phyloP scores from a whole-genome alignment of 768 basidiomycete genomes.

The Pisolithus marmoratus region DNA sequence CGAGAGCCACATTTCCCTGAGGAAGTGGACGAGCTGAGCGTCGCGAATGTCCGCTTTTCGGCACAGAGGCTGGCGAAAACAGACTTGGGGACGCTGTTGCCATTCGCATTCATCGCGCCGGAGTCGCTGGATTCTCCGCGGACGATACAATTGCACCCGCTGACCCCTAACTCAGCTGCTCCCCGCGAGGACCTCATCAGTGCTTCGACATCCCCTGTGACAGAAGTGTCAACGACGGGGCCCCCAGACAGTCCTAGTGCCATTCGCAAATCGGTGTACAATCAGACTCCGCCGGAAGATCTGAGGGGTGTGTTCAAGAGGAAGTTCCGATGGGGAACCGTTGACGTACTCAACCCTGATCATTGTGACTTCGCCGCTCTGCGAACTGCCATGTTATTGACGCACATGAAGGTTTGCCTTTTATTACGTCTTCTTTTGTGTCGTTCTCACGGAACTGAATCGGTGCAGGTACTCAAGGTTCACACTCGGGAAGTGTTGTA shows the following conservation, averaged over 20 bases:
- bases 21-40: slow-evolving; percentile 55
- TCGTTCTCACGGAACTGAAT: not conserved
- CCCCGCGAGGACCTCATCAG: slow-evolving; percentile 14
- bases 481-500: slow-evolving; percentile 88
- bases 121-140: slow-evolving; percentile 45
- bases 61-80: slow-evolving; percentile 60
- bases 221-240: slow-evolving; percentile 25
- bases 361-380: slow-evolving; percentile 88
- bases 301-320: slow-evolving; percentile 71
- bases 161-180: slow-evolving; percentile 16
- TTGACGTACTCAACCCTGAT: slow-evolving; percentile 79
- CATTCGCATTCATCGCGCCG: slow-evolving; percentile 78
- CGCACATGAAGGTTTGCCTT: slow-evolving; percentile 70
- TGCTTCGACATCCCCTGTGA: slow-evolving; percentile 10
- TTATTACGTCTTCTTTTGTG: slow-evolving; percentile 11
- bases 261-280: slow-evolving; percentile 24
- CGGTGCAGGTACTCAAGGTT: slow-evolving; percentile 66
- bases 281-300: slow-evolving; percentile 57
- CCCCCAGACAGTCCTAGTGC: slow-evolving; percentile 26
- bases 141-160: slow-evolving; percentile 8
- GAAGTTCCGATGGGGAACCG: slow-evolving; percentile 82
- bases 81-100: slow-evolving; percentile 54
- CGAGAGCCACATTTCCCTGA: slow-evolving; percentile 55
- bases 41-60: slow-evolving; percentile 75
- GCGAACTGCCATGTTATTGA: slow-evolving; percentile 77